A percentile compares a stretch with the other conserved stretches of the same genome.
These are phyloP conservation scores for Moringa oleifera DNA, from an alignment of 345 rosid species.

Conservation along the genomic window DNA sequence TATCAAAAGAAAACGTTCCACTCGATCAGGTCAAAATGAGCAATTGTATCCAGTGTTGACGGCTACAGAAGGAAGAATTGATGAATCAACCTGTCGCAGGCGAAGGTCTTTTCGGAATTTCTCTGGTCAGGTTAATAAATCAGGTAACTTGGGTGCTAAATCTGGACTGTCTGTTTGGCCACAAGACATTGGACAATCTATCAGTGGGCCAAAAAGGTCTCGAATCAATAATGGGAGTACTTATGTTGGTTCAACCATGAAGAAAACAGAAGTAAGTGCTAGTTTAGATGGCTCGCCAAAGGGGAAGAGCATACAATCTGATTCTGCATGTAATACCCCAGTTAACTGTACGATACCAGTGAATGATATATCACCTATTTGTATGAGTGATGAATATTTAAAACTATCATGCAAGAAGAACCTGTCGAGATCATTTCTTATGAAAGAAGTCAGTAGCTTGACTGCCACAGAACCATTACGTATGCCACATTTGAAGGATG, in stretches of 20 bases:
- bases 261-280: slow-evolving; percentile 15
- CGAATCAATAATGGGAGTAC: slow-evolving; percentile 16
- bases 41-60: slow-evolving; percentile 14
- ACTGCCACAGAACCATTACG: slow-evolving; percentile 29
- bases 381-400: slow-evolving; percentile 69
- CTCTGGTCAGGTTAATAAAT: slow-evolving; percentile 21
- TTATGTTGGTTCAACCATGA: slow-evolving; percentile 24
- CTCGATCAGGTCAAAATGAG: slow-evolving; percentile 9
- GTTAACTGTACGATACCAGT: slow-evolving; percentile 30
- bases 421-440: slow-evolving; percentile 34
- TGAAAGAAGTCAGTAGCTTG: slow-evolving; percentile 47
- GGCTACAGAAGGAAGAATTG: slow-evolving; percentile 15
- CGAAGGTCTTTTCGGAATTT: slow-evolving; percentile 42
- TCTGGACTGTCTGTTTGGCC: slow-evolving; percentile 10
- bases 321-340: slow-evolving; percentile 31
- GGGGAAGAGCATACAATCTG: slow-evolving; percentile 23
- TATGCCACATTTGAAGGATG: slow-evolving; percentile 38
- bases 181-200: slow-evolving; percentile 14
- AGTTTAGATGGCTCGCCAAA: slow-evolving; percentile 19
- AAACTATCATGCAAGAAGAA: slow-evolving; percentile 54
- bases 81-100: slow-evolving; percentile 34
- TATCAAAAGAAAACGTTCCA: slow-evolving; percentile 21
- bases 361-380: slow-evolving; percentile 65
- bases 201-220: slow-evolving; percentile 20
- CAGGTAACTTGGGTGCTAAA: slow-evolving; percentile 17